Evolutionary conservation across 305 asterid genomes (phyloP), one percentile per base, ranked within the genome.

Genomic region (Fraxinus ornus): DNA sequence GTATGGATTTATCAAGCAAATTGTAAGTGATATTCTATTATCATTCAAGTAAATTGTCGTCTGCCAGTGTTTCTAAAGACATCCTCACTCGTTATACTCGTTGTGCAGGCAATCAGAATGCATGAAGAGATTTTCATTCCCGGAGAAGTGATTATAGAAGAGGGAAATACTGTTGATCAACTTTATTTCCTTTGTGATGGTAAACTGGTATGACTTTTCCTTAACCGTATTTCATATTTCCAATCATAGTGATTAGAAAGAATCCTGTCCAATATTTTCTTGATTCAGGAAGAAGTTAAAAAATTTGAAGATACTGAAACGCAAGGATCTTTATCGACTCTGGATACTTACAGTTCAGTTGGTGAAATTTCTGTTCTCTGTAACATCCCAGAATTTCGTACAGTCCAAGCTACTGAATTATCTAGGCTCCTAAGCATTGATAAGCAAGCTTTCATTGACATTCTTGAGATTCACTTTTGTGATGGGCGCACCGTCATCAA

Each of bases 41-140:
- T 21, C 60, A 73, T 28, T 75, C 17, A 9, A 24, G 75, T 68
- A 68, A 68, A 68, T 26, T 66, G 7, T 66, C 7, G n/a, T 66
- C 35, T 66, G 35, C 17, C 3, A 66, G 17, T 24, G 41, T 30
- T 77, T 47, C 37, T 32, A 28, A n/a, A 12, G 26, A 35, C 24
- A 71, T 36, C 21, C 44, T 52, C 17, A 66, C 72, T 68, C 4
- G 0, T 33, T 66, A 5, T 39, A 75, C 8, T 77, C 9, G 36
- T 82, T 21, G 60, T 84, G 64, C 70, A 93, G 97, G 91, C 92
- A 28, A 86, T 88, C 33, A 79, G 76, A 33, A 90, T 89, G 52
- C 94, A 93, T 32, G 96, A 93, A 82, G 95, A 93, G 85, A 86
- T 84, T 85, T 93, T 90, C 81, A 94, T 91, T 80, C 96, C 94